Percentiles rank a stretch among this genome's conserved stretches.
These are phyloP conservation scores for Pseudomicrostroma phylloplanum DNA, from an alignment of 1,284 basidiomycete genomes.

Conservation along the genomic window DNA sequence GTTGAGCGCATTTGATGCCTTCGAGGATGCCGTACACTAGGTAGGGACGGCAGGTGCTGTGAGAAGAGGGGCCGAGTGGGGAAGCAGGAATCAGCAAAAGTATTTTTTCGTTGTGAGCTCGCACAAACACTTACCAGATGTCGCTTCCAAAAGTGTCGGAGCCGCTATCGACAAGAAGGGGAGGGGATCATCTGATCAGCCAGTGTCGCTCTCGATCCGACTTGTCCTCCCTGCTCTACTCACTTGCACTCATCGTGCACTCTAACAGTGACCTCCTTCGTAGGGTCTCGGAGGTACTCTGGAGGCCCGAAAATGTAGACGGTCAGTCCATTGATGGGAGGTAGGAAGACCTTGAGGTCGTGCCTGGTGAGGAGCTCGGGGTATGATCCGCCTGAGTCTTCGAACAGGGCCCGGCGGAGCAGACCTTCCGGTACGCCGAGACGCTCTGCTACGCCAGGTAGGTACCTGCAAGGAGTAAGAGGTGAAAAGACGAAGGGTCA, in stretches of 20 bases:
- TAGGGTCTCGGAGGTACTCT: constrained; percentile 37
- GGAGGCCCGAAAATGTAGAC: constrained; percentile 75
- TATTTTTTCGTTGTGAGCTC: no score
- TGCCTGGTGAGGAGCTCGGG: constrained; percentile 90
- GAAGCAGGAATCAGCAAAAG: no score
- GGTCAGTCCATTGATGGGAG: constrained; percentile 84
- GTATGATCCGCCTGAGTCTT: constrained; percentile 89
- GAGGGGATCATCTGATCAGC: constrained; percentile 80
- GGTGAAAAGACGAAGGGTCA: no score
- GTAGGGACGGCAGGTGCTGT: not conserved
- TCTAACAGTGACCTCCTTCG: constrained; percentile 74
- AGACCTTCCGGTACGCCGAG: constrained; percentile 63
- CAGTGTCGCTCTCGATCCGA: constrained; percentile 66
- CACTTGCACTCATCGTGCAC: constrained; percentile 70
- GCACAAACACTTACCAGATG: constrained; percentile 59
- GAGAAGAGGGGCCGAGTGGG: not conserved
- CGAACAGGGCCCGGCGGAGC: constrained; percentile 80
- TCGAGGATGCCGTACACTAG: constrained; percentile 82
- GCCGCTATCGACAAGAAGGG: no score
- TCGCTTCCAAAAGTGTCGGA: constrained; percentile 58
- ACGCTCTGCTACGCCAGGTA: constrained; percentile 64
- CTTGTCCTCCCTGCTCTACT: constrained; percentile 57
- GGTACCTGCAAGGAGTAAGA: constrained; percentile 67
- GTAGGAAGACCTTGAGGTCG: constrained; percentile 89
- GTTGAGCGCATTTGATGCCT: constrained; percentile 76